Percentiles rank a stretch among this genome's conserved stretches.
Conservation (phyloP, 2,329 filamentous ascomycete genomes). For the Nectriaceae sp. region DNA sequence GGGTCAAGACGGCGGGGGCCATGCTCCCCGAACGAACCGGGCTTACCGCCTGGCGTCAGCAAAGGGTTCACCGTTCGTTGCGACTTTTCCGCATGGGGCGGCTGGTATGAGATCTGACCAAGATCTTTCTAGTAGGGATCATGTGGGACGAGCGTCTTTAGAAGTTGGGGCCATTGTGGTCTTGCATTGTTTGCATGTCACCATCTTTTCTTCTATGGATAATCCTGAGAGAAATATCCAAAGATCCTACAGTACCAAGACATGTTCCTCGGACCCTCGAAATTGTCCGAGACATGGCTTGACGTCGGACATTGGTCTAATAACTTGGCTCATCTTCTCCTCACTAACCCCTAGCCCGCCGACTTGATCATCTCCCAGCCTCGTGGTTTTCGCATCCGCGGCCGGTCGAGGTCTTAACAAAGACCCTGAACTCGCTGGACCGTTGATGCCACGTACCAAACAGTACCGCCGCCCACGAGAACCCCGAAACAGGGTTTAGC, state of each 20-base stretch:
- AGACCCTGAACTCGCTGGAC: no score
- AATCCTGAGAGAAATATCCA: no score
- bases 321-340: conserved; percentile 5
- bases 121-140: conserved; percentile 11
- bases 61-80: conserved; percentile 3
- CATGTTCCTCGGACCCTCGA: background rate
- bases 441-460: no score
- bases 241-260: no score
- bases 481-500: no score
- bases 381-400: background rate
- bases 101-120: conserved; percentile 19
- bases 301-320: conserved; percentile 5
- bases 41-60: conserved; percentile 3
- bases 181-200: background rate
- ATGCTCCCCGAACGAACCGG: conserved; percentile 8
- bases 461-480: no score
- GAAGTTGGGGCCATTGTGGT: background rate
- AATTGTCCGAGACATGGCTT: background rate
- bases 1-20: no score
- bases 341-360: background rate
- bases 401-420: background rate
- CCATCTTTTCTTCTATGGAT: no score
- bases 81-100: conserved; percentile 14
- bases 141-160: background rate
- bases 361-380: background rate